A percentile compares a stretch with the other conserved stretches of the same genome.
Conservation (phyloP, 495 filamentous ascomycete genomes). For the Durotheca rogersii region DNA sequence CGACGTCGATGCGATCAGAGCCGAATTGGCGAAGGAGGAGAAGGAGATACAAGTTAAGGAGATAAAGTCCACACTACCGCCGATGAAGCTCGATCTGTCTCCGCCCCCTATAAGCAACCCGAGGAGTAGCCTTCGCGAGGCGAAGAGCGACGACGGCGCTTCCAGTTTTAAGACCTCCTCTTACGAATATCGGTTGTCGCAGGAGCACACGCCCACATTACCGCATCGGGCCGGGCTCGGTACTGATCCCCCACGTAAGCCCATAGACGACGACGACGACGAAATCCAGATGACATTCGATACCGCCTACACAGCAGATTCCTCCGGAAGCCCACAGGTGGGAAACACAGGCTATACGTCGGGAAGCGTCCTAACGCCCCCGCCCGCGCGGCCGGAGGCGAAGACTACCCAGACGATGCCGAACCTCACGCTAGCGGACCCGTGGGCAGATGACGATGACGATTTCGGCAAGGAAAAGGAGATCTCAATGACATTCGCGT, state of each 20-base stretch:
- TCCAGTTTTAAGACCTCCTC: slow-evolving; percentile 22
- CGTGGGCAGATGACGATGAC: slow-evolving; percentile 82
- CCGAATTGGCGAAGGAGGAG: slow-evolving; percentile 74
- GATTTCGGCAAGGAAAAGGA: slow-evolving; percentile 71
- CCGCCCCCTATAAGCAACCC: slow-evolving; percentile 36
- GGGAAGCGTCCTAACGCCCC: slow-evolving; percentile 19
- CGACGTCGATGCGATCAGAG: slow-evolving; percentile 91
- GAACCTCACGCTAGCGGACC: slow-evolving; percentile 62
- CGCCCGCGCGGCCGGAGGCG: slow-evolving; percentile 42
- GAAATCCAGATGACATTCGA: slow-evolving; percentile 76
- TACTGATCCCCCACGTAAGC: slow-evolving; percentile 7
- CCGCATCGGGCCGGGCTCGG: slow-evolving; percentile 10
- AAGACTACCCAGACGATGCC: slow-evolving; percentile 44
- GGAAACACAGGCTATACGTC: slow-evolving; percentile 38
- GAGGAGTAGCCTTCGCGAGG: slow-evolving; percentile 47
- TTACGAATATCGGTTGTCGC: slow-evolving; percentile 40
- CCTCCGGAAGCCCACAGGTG: no score
- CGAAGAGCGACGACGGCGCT: slow-evolving; percentile 50
- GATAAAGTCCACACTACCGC: slow-evolving; percentile 81
- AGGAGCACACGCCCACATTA: slow-evolving; percentile 31
- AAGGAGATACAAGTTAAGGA: slow-evolving; percentile 69
- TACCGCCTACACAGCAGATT: slow-evolving; percentile 54
- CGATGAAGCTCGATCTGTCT: slow-evolving; percentile 75
- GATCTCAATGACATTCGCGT: slow-evolving; percentile 76
- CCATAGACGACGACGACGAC: slow-evolving; percentile 32